Percentiles rank a stretch among this genome's conserved stretches.
Conservation (phyloP, 2,329 filamentous ascomycete species). For the Orbilia blumenaviensis region DNA sequence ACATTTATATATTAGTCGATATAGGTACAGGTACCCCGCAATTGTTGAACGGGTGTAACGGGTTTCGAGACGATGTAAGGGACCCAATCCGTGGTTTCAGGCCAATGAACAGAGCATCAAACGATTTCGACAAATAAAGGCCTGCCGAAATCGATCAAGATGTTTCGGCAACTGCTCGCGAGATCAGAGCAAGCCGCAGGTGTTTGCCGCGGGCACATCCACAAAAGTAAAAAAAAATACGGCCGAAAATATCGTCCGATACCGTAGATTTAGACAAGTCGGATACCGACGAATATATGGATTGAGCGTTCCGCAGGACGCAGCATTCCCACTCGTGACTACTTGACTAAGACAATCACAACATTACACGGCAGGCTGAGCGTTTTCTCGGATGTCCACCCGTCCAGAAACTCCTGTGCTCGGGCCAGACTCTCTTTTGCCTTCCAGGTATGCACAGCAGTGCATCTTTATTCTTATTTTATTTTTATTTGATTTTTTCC, state of each 20-base stretch:
- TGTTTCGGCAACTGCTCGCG: slow-evolving; percentile 12
- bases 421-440: neutral
- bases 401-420: neutral
- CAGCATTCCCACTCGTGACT: slow-evolving; percentile 11
- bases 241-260: slow-evolving; percentile 4
- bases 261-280: neutral
- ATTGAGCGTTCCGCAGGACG: slow-evolving; percentile 5
- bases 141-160: slow-evolving; percentile 1
- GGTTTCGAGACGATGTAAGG: slow-evolving; percentile 41
- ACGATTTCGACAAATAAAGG: slow-evolving; percentile 7
- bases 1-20: slow-evolving; percentile 5
- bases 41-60: slow-evolving; percentile 35
- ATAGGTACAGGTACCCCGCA: slow-evolving; percentile 39
- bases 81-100: slow-evolving; percentile 4
- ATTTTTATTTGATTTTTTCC: no score
- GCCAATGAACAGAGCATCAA: slow-evolving; percentile 12
- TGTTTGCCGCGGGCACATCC: neutral
- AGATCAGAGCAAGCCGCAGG: neutral
- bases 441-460: no score
- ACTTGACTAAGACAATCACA: slow-evolving; percentile 6
- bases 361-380: neutral
- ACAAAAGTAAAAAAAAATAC: neutral
- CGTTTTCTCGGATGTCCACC: neutral
- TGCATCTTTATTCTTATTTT: neutral
- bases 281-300: neutral